Percentiles rank a stretch among this genome's conserved stretches.
Evolutionary conservation across 805 yeast genomes (phyloP).

Genomic region (Yarrowia porcina): DNA sequence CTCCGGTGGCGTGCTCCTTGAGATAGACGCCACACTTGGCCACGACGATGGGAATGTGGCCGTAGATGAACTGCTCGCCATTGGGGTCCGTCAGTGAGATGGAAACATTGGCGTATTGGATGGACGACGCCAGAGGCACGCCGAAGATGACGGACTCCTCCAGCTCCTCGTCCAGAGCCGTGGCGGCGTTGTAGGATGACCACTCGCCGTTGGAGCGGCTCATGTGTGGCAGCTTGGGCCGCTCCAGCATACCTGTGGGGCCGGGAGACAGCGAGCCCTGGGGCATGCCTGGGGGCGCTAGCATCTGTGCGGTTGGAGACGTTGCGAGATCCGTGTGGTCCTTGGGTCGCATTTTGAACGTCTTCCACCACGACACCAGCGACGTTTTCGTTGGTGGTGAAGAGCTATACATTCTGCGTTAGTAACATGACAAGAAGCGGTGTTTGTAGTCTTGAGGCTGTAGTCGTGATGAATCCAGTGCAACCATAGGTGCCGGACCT

Average conservation of each 20-base stretch:
- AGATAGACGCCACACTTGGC: conserved; percentile 90
- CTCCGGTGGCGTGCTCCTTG: conserved; percentile 64
- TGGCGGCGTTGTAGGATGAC: conserved; percentile 4
- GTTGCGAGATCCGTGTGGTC: conserved; percentile 4
- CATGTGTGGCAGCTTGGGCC: conserved; percentile 41
- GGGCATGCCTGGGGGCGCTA: conserved; percentile 11
- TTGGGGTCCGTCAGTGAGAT: conserved; percentile 58
- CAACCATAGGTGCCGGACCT: no score
- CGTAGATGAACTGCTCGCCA: conserved; percentile 70
- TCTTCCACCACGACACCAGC: conserved; percentile 46
- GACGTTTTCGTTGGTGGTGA: conserved; percentile 39
- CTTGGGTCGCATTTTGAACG: conserved; percentile 35
- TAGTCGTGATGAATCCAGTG: no score
- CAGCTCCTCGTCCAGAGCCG: conserved; percentile 27
- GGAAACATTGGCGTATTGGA: conserved; percentile 71
- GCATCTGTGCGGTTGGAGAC: conserved; percentile 7
- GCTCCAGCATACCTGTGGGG: conserved; percentile 25
- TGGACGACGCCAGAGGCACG: conserved; percentile 66
- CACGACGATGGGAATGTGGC: conserved; percentile 87
- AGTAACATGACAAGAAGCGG: no score
- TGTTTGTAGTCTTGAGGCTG: no score
- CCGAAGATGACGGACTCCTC: conserved; percentile 61
- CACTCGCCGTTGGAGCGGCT: conserved; percentile 39
- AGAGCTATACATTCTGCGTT: conserved; percentile 23
- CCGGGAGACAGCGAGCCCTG: conserved; percentile 16